These are phyloP conservation scores for Halophytophthora polymorphica DNA, from an alignment of 352 stramenopile species.

Conservation along the genomic window DNA sequence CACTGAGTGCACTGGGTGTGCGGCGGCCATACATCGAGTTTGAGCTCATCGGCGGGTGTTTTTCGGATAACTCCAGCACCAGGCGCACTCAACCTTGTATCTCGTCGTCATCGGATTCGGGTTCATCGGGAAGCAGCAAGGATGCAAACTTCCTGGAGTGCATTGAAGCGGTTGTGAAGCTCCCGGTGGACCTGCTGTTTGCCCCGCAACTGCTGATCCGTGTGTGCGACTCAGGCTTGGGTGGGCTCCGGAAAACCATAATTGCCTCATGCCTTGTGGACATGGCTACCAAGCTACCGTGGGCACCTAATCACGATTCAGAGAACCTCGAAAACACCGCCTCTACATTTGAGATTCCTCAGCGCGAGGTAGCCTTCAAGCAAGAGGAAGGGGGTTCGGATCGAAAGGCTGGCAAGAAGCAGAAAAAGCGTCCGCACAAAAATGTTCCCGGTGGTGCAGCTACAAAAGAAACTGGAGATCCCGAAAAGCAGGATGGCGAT, in stretches of 20 bases:
- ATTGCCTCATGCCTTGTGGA: slow-evolving; percentile 61
- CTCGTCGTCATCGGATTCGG: neutral
- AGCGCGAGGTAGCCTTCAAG: slow-evolving; percentile 6
- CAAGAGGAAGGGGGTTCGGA: slow-evolving; percentile 8
- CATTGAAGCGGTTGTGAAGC: slow-evolving; percentile 40
- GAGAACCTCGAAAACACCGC: slow-evolving; percentile 11
- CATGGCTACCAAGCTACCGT: slow-evolving; percentile 59
- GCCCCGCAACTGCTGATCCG: slow-evolving; percentile 59
- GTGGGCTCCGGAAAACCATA: slow-evolving; percentile 47
- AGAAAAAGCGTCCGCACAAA: slow-evolving; percentile 3
- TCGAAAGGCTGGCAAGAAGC: neutral
- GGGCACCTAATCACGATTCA: slow-evolving; percentile 49
- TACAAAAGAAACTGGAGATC: slow-evolving; percentile 8
- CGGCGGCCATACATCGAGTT: slow-evolving; percentile 66
- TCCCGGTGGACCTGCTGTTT: slow-evolving; percentile 62
- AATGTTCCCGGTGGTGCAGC: slow-evolving; percentile 1
- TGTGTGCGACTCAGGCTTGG: slow-evolving; percentile 52
- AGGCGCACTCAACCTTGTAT: slow-evolving; percentile 39
- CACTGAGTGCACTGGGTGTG: slow-evolving; percentile 45
- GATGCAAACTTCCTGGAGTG: slow-evolving; percentile 76
- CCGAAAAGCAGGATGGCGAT: slow-evolving; percentile 9
- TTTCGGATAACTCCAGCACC: slow-evolving; percentile 42
- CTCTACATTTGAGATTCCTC: slow-evolving; percentile 47
- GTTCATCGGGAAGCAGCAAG: slow-evolving; percentile 35
- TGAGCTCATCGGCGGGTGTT: slow-evolving; percentile 54